phyloP scores from a whole-genome alignment of 257 asterid genomes.

The Solanum rostratum region DNA sequence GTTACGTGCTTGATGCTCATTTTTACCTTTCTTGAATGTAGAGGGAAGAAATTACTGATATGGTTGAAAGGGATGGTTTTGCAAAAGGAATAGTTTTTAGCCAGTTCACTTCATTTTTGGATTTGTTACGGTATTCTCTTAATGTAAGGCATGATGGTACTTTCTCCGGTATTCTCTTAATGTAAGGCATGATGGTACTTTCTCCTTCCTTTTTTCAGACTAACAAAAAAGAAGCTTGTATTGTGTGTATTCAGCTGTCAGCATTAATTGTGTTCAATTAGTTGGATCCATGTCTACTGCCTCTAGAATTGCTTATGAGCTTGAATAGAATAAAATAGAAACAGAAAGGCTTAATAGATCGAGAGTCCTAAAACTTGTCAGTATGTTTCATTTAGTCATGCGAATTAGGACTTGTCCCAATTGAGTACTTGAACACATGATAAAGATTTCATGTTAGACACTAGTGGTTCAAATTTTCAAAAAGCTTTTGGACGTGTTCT shows the following conservation, averaged over 20 bases:
- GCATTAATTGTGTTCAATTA: no score
- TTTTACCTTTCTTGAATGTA: slow-evolving; percentile 20
- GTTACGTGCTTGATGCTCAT: neutral
- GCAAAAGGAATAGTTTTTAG: slow-evolving; percentile 95
- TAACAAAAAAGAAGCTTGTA: no score
- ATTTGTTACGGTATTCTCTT: slow-evolving; percentile 69
- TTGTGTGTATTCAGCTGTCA: slow-evolving; percentile 2
- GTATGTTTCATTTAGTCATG: neutral
- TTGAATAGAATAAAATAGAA: neutral
- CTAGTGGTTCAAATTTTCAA: neutral
- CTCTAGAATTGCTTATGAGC: no score
- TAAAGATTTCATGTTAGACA: neutral
- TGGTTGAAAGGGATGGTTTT: slow-evolving; percentile 53
- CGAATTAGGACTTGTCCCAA: no score
- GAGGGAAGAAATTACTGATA: slow-evolving; percentile 81
- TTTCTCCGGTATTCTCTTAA: no score
- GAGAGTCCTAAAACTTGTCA: neutral
- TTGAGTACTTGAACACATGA: neutral
- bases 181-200: no score
- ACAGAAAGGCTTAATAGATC: neutral
- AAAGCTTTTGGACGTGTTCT: neutral
- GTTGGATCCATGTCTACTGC: no score
- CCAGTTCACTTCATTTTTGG: slow-evolving; percentile 88
- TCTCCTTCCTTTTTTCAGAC: no score
- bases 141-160: slow-evolving; percentile 28